phyloP scores from a whole-genome alignment of 2,329 filamentous ascomycete genomes.

The Sarocladium oryzae region DNA sequence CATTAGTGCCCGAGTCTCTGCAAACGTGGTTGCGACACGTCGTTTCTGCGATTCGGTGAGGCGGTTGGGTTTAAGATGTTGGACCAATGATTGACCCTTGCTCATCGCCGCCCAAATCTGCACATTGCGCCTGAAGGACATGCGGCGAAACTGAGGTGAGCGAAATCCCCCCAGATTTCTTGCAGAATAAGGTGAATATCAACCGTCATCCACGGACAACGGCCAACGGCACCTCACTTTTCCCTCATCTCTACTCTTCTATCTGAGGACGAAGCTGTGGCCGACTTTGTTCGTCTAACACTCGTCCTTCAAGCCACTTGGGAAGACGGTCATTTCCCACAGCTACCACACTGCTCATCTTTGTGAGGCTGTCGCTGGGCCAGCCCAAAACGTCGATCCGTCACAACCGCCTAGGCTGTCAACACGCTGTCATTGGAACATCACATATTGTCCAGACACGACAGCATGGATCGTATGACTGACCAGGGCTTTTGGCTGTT shows the following conservation, averaged over 20 bases:
- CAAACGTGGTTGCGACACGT: constrained; percentile 7
- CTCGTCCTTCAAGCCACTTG: not conserved
- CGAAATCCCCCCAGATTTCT: not conserved
- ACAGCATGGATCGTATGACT: not conserved
- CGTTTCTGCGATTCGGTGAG: not conserved
- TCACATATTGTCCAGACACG: not conserved
- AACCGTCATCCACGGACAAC: not conserved
- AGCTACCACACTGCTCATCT: not conserved
- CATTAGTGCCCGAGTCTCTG: not conserved
- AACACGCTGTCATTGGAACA: not conserved
- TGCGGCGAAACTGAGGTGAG: too few relatives aligned
- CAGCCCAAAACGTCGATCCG: not conserved
- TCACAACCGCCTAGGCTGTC: not conserved
- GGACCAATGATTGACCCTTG: not conserved
- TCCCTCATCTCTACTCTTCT: not conserved
- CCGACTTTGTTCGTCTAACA: not conserved
- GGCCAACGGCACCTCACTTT: too few relatives aligned
- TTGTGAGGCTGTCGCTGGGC: not conserved
- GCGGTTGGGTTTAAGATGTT: not conserved
- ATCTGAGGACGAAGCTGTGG: not conserved
- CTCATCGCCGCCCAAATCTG: not conserved
- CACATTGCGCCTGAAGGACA: constrained; percentile 1
- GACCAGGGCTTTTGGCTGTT: not conserved
- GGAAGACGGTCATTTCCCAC: not conserved
- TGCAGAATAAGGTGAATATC: not conserved